These are phyloP conservation scores for Cercospora zeae-maydis DNA, from an alignment of 2,329 filamentous ascomycete species.

Conservation along the genomic window DNA sequence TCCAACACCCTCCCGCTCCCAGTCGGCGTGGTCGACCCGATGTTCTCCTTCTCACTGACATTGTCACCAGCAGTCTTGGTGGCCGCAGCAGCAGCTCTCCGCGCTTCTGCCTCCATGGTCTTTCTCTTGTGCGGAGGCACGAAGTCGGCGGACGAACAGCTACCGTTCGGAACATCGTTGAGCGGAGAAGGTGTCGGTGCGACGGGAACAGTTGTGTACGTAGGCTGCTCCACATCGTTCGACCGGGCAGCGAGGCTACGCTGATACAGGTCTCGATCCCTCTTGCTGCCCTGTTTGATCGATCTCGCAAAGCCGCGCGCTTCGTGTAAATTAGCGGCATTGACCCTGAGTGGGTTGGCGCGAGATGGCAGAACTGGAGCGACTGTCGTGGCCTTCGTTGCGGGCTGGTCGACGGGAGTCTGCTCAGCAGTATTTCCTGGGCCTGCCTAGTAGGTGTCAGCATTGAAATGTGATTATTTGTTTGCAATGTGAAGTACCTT, in stretches of 20 bases:
- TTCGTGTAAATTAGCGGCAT: constrained; percentile 14
- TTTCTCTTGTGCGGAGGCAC: constrained; percentile 13
- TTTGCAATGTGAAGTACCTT: not conserved
- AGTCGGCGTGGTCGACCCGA: not conserved
- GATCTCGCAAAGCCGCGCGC: constrained; percentile 8
- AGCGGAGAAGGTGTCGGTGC: not conserved
- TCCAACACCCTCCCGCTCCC: not conserved
- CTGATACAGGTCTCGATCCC: not conserved
- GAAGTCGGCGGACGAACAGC: not conserved
- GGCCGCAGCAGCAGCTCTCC: not conserved
- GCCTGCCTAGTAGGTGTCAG: not conserved
- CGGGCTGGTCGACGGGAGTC: not conserved
- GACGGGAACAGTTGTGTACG: not conserved
- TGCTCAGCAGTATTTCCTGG: not conserved
- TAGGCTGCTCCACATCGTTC: not conserved
- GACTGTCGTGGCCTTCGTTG: not conserved
- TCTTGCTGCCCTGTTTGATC: constrained; percentile 4
- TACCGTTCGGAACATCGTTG: not conserved
- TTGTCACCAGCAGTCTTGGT: not conserved
- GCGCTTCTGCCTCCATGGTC: not conserved
- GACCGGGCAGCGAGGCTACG: not conserved
- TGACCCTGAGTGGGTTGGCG: constrained; percentile 8
- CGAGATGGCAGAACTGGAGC: not conserved
- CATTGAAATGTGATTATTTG: not conserved
- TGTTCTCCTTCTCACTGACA: too few species aligned